phyloP scores from a whole-genome alignment of 768 basidiomycete genomes.

The Saitozyma sp. region DNA sequence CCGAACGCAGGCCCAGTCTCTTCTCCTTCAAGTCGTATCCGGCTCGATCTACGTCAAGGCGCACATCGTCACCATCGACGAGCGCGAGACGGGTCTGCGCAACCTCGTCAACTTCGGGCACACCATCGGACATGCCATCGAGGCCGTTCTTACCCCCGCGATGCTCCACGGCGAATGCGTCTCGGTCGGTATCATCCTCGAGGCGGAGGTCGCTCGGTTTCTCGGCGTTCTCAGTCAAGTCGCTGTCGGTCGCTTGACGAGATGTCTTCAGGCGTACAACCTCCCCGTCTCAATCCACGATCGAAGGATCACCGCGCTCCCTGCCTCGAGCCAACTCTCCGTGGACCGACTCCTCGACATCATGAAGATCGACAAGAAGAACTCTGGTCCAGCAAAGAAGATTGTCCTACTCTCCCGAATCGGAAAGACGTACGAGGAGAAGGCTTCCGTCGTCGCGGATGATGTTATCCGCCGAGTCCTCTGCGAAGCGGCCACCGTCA shows the following conservation, averaged over 20 bases:
- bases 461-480: slow-evolving; percentile 77
- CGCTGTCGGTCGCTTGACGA: slow-evolving; percentile 81
- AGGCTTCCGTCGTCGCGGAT: slow-evolving; percentile 83
- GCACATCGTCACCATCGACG: slow-evolving; percentile 94
- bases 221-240: slow-evolving; percentile 88
- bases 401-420: slow-evolving; percentile 87
- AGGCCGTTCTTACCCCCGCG: slow-evolving; percentile 88
- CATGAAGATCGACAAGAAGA: slow-evolving; percentile 98
- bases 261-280: slow-evolving; percentile 86
- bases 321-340: slow-evolving; percentile 67
- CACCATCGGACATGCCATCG: slow-evolving; percentile 96
- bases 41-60: slow-evolving; percentile 94
- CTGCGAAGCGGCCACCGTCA: slow-evolving; percentile 73
- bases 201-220: slow-evolving; percentile 87
- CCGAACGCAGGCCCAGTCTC: slow-evolving; percentile 68
- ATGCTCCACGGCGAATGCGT: slow-evolving; percentile 97
- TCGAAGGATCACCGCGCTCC: slow-evolving; percentile 70
- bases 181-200: slow-evolving; percentile 91
- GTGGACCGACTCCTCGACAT: slow-evolving; percentile 83
- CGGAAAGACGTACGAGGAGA: slow-evolving; percentile 86
- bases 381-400: slow-evolving; percentile 87
- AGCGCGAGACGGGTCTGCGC: slow-evolving; percentile 91
- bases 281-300: slow-evolving; percentile 81
- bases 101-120: slow-evolving; percentile 99
- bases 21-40: slow-evolving; percentile 85